Percentiles rank a stretch among this genome's conserved stretches.
phyloP scores from a whole-genome alignment of 2,329 filamentous ascomycete genomes.

The Fonsecaea nubica region DNA sequence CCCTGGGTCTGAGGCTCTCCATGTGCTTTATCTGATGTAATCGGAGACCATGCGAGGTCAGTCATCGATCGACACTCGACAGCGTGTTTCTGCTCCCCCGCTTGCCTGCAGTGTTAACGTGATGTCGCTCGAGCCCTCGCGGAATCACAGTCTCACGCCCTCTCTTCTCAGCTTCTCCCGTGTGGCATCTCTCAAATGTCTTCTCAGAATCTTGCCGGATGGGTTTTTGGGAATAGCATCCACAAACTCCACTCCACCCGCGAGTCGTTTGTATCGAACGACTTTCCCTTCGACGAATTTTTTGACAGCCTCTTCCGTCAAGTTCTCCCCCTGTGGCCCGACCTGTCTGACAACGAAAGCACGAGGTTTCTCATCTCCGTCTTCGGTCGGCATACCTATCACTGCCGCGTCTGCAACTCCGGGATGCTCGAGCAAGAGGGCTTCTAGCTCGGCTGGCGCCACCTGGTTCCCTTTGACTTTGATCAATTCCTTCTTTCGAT shows the following conservation, averaged over 20 bases:
- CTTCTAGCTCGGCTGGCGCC: slow-evolving; percentile 57
- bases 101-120: background rate
- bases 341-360: slow-evolving; percentile 53
- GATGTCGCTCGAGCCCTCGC: background rate
- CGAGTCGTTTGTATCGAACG: slow-evolving; percentile 56
- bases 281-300: slow-evolving; percentile 44
- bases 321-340: slow-evolving; percentile 26
- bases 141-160: slow-evolving; percentile 29
- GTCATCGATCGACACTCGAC: background rate
- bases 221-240: slow-evolving; percentile 58
- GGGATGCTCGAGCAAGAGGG: slow-evolving; percentile 53
- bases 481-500: slow-evolving; percentile 67
- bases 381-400: slow-evolving; percentile 52
- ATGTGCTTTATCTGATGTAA: no score
- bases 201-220: slow-evolving; percentile 57
- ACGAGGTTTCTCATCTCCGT: slow-evolving; percentile 44
- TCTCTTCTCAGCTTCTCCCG: slow-evolving; percentile 30
- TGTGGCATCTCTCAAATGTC: slow-evolving; percentile 34
- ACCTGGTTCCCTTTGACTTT: slow-evolving; percentile 65
- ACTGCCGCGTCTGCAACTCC: slow-evolving; percentile 56
- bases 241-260: slow-evolving; percentile 57
- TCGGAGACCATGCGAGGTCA: no score
- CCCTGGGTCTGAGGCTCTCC: no score
- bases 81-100: background rate
- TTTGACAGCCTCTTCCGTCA: slow-evolving; percentile 51